Base-by-base conservation (phyloP, 1,284 basidiomycete genomes). In the Pseudozyma pruni region DNA sequence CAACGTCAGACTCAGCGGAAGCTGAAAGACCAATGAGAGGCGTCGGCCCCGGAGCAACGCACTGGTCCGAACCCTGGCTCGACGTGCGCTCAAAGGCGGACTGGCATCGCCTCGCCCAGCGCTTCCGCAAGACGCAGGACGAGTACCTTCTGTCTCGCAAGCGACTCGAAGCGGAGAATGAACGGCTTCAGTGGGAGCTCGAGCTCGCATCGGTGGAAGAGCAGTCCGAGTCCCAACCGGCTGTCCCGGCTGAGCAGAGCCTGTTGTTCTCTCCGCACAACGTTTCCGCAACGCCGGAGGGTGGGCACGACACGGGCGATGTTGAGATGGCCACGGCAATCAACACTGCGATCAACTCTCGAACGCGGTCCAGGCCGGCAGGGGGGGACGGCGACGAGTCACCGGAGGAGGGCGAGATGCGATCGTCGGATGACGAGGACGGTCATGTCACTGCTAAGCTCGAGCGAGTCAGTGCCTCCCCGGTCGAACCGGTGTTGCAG, bases 41-140 rank as follows among this genome's bases (percentile, higher is more conserved):
- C 13, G 64, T 72, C 2, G 70, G 64, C 7, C 70, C 59, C 2
- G 70, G 70, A 5, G 70, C 70, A 13, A 53, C 70, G 2, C 70
- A 64, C 41, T 69, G 63, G 70, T 62, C 52, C 11, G 70, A 72
- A 43, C 70, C 64, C 8, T 72, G 70, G 70, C 44, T 72, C 9
- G 64, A 72, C 35, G 63, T 72, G 2, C 63, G 70, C 1, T 60
- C 59, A 10, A 45, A 42, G 16, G 17, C 64, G 2, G 70, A 72
- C 41, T 72, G 70, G 70, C 60, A 72, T 20, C 51, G 56, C 7
- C 52, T 72, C 4, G 63, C 70, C 3, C 50, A 68, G 41, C 55
- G 70, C 14, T 72, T 72, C 41, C 44, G 55, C 17, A 68, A 61
- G 41, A 61, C 60, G 20, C 59, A 61, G 14, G 52, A 68, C 38